Evolutionary conservation across 2,329 filamentous ascomycete genomes (phyloP), one percentile per base, ranked within the genome.

Genomic region (Colletotrichum aenigma): DNA sequence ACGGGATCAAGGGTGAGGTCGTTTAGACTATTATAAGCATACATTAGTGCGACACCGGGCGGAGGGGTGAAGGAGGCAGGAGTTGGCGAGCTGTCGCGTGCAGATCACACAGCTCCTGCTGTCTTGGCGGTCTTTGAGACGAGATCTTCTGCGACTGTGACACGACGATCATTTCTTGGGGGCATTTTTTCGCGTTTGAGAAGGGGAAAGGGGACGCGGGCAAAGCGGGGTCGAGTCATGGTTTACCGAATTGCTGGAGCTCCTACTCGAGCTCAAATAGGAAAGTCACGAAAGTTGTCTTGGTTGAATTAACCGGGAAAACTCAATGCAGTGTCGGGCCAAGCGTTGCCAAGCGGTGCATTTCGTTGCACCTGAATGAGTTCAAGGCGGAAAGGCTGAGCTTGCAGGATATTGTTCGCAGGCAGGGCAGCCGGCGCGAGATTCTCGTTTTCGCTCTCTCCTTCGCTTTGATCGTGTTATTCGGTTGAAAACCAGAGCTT

Each of bases 71-170:
- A 65, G n/a, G 58, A 13, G 58, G 58, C 28, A 30, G 60, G 71
- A 74, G 48, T 74, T 71, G 71, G 34, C 67, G 71, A 74, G 71
- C 66, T 71, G 67, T 60, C 34, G 67, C 56, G 21, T 21, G 71
- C 32, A 52, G 71, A 74, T 66, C 71, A 71, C 56, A 74, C 71
- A 26, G 24, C 18, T 43, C 30, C 16, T 18, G n/a, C 21, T 60
- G 48, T 12, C 60, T 71, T 60, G 67, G 60, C 67, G 48, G 15
- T 12, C 21, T 21, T 74, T 65, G 67, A 74, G 48, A 71, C 68
- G 71, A 74, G 43, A 71, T 34, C n/a, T 60, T 56, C 26, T 70
- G 71, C 71, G 60, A 70, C 38, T 58, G 48, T 70, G 71, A 70
- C 66, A 64, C n/a, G 71, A 65, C 26, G 58, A 65, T 70, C 66